phyloP scores from a whole-genome alignment of 192 early-diverging fungal genomes.

The Coemansia sp. region DNA sequence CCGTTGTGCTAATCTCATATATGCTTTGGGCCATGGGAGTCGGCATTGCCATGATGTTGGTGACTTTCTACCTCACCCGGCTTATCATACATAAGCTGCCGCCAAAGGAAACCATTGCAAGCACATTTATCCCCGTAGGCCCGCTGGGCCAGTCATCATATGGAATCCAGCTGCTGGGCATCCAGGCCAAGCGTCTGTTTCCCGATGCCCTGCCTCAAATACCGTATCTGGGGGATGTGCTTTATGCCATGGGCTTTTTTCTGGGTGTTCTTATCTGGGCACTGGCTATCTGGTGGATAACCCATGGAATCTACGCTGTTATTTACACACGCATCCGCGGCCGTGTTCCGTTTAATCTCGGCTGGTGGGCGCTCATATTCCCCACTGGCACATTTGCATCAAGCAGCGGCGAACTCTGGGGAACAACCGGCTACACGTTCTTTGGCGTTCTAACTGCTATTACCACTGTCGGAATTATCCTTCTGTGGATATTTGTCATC shows the following conservation, averaged over 20 bases:
- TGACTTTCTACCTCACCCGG: conserved; percentile 52
- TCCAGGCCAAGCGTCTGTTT: conserved; percentile 30
- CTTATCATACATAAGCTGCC: conserved; percentile 54
- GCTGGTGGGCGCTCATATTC: conserved; percentile 62
- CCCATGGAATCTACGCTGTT: conserved; percentile 45
- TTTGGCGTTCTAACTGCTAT: conserved; percentile 42
- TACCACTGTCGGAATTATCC: conserved; percentile 32
- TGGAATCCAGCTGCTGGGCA: conserved; percentile 53
- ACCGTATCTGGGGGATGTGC: conserved; percentile 23
- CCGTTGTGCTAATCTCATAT: conserved; percentile 45
- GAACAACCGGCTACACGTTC: conserved; percentile 21
- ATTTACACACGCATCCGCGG: conserved; percentile 23
- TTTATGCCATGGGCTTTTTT: conserved; percentile 35
- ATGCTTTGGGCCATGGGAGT: conserved; percentile 56
- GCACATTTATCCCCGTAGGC: conserved; percentile 54
- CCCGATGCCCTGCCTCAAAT: conserved; percentile 29
- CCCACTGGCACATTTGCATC: conserved; percentile 50
- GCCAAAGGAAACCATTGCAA: conserved; percentile 53
- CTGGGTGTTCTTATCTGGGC: conserved; percentile 52
- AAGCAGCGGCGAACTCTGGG: conserved; percentile 25
- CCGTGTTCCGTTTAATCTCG: conserved; percentile 54
- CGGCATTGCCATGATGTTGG: conserved; percentile 39
- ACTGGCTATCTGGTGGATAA: conserved; percentile 51
- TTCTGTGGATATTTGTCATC: conserved; percentile 36
- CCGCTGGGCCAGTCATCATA: conserved; percentile 56